Evolutionary conservation across 148 eudicot species (phyloP).

Genomic region (Silene latifolia): DNA sequence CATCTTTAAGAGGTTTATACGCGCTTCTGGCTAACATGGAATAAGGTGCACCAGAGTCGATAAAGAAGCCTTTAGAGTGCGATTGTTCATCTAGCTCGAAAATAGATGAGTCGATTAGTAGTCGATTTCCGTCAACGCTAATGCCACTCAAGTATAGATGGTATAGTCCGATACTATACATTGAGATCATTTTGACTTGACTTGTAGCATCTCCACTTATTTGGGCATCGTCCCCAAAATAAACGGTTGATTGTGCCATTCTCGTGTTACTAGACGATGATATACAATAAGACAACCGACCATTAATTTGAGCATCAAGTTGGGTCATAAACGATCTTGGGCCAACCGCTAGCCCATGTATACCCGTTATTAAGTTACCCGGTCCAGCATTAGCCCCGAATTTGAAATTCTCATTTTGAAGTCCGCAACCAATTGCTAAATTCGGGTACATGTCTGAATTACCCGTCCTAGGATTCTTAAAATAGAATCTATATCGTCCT

Average conservation of each 20-base stretch:
- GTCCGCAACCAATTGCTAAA: slow-evolving; percentile 14
- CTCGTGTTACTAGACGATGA: background rate
- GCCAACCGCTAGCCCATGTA: slow-evolving; percentile 11
- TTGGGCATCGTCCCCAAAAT: slow-evolving; percentile 15
- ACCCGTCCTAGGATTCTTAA: background rate
- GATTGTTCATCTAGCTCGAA: background rate
- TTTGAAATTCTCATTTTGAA: background rate
- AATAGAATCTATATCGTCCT: slow-evolving; percentile 8
- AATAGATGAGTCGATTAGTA: background rate
- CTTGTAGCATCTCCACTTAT: background rate
- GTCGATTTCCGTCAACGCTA: slow-evolving; percentile 10
- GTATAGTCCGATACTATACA: background rate
- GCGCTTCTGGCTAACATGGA: background rate
- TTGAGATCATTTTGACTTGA: background rate
- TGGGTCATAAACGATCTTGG: slow-evolving; percentile 13
- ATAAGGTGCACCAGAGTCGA: slow-evolving; percentile 20
- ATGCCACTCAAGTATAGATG: background rate
- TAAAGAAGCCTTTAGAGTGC: background rate
- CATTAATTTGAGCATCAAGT: slow-evolving; percentile 3
- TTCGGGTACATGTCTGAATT: background rate
- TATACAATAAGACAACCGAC: slow-evolving; percentile 18
- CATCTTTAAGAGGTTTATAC: background rate
- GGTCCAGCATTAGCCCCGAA: background rate
- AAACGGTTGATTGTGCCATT: background rate
- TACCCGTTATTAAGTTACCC: background rate